Evolutionary conservation across 2,329 filamentous ascomycete genomes (phyloP), one percentile per base, ranked within the genome.

Genomic region (Aureobasidium sp.): DNA sequence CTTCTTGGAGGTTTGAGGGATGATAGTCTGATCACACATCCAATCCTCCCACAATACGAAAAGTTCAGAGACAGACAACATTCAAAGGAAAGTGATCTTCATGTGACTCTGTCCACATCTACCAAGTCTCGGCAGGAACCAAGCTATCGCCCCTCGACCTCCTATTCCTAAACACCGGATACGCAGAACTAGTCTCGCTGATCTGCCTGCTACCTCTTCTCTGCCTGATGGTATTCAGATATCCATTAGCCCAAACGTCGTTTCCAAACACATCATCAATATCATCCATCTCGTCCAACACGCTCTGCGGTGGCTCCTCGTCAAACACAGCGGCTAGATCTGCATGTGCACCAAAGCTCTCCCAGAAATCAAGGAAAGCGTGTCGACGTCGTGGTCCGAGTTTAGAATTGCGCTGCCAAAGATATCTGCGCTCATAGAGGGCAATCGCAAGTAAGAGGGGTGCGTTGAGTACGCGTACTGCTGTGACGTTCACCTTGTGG

Each of bases 401-500:
- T 64, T 69, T 59, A 30, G 69, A 66, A 34, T 72, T 71, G 32
- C 70, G 69, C 34, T 76, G 77, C 87, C 88, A 90, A 16, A 92
- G 80, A 10, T 84, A 77, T 6, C 83, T 81, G 55, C 90, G 84
- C 73, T 95, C 90, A 64, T 86, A 81, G 25, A 86, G 75, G 21
- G 86, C 84, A 63, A 95, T 88, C 63, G 87, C 67, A 4, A 93
- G 79, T 1, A 95, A 79, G 5, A 92, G 77, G 0, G 90, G 90
- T 2, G 89, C 79, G 72, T 94, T 94, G 68, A 92, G 81, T 9
- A 86, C 76, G 41, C 89, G 85, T 27, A 94, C 87, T 10, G 84
- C 83, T 62, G 86, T 84, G 62, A 95, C 89, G 70, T 95, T 91
- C 69, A 93, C 88, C 75, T 93, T 94, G 78, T 95, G 90, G 71